phyloP scores from a whole-genome alignment of 257 asterid species.

The Orobanche coerulescens region DNA sequence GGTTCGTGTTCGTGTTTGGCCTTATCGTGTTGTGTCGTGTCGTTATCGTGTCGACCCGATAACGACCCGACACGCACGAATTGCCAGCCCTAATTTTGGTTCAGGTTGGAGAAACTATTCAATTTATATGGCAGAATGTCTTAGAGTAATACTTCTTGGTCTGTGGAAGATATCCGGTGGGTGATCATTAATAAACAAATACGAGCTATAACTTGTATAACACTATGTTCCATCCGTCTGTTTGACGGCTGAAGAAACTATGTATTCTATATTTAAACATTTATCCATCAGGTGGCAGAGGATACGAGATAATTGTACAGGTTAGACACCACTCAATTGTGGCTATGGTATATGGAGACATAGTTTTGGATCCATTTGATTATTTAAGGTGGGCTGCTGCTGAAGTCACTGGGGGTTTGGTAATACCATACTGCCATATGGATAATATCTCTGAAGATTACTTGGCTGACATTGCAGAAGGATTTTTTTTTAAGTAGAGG shows the following conservation, averaged over 20 bases:
- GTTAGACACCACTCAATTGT: not conserved
- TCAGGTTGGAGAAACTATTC: constrained; percentile 9
- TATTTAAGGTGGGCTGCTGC: not conserved
- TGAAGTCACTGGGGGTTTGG: not conserved
- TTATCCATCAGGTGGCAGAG: not conserved
- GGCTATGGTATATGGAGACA: not conserved
- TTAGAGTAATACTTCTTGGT: not conserved
- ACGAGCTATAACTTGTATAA: not conserved
- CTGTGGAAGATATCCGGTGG: not conserved
- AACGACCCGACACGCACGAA: too few species aligned
- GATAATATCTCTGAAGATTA: not conserved
- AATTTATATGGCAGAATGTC: not conserved
- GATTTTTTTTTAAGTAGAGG: not conserved
- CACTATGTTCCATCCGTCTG: not conserved
- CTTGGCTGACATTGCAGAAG: not conserved
- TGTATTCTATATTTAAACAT: not conserved
- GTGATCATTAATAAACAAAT: not conserved
- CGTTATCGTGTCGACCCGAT: too few species aligned
- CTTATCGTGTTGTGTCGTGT: too few species aligned
- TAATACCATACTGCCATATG: not conserved
- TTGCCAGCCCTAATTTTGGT: too few species aligned
- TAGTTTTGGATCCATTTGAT: not conserved
- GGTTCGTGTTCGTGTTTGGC: too few species aligned
- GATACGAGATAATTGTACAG: not conserved
- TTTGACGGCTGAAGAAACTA: not conserved